Evolutionary conservation across 2,329 filamentous ascomycete species (phyloP).

Genomic region (Ascochyta fabae): DNA sequence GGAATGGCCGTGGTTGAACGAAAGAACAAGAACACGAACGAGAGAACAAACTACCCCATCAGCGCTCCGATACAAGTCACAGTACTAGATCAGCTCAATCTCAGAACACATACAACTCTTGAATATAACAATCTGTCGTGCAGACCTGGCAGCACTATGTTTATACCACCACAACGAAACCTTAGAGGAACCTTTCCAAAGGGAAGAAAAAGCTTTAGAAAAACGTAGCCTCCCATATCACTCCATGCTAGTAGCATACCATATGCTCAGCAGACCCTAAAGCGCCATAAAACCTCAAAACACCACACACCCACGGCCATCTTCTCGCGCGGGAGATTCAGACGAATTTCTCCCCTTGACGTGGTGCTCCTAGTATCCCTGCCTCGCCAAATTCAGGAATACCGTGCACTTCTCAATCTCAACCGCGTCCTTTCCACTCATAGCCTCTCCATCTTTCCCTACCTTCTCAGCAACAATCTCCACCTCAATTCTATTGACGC

Average conservation of each 20-base stretch:
- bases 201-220: not conserved
- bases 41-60: not conserved
- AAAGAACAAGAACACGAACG: not conserved
- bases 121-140: not conserved
- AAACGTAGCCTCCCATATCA: not conserved
- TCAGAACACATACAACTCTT: not conserved
- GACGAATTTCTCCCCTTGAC: not conserved
- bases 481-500: slow-evolving; percentile 79
- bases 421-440: slow-evolving; percentile 57
- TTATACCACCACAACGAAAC: not conserved
- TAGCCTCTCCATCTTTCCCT: slow-evolving; percentile 31
- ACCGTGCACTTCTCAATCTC: slow-evolving; percentile 82
- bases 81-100: not conserved
- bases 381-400: slow-evolving; percentile 71
- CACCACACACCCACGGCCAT: not conserved
- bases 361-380: slow-evolving; percentile 25
- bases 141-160: not conserved
- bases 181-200: no score
- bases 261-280: not conserved
- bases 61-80: not conserved
- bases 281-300: slow-evolving; percentile 9
- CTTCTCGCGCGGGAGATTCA: not conserved
- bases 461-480: slow-evolving; percentile 74
- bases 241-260: not conserved
- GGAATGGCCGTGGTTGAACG: not conserved